Percentiles rank a stretch among this genome's conserved stretches.
These are phyloP conservation scores for Paramecium pentaurelia DNA, from an alignment of 73 alveolate genomes.

Conservation along the genomic window DNA sequence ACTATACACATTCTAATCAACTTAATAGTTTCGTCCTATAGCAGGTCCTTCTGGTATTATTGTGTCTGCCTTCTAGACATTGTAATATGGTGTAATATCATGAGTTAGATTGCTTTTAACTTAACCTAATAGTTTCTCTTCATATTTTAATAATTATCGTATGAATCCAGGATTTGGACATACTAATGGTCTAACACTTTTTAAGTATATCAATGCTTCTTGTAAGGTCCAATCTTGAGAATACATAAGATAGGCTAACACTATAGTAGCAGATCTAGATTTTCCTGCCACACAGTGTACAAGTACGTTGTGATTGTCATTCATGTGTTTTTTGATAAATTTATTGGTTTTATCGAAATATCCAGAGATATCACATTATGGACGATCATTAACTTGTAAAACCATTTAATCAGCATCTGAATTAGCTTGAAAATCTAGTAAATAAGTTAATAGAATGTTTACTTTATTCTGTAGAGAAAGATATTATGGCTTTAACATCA, in stretches of 20 bases:
- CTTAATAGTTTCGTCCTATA: not conserved
- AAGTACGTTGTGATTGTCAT: not conserved
- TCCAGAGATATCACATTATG: not conserved
- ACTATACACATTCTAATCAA: not conserved
- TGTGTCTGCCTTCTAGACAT: conserved; percentile 17
- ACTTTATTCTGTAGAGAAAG: conserved; percentile 19
- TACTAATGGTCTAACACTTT: conserved; percentile 12
- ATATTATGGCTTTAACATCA: conserved; percentile 3
- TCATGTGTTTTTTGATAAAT: not conserved
- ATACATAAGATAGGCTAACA: conserved; percentile 70
- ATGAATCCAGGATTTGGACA: conserved; percentile 44
- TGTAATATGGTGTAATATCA: conserved; percentile 10
- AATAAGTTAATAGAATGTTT: not conserved
- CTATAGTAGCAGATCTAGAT: conserved; percentile 76
- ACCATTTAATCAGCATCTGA: not conserved
- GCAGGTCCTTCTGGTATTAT: conserved; percentile 23
- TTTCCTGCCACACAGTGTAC: conserved; percentile 83
- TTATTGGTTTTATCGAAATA: conserved; percentile 1
- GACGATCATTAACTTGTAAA: conserved; percentile 10
- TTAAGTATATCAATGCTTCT: not conserved
- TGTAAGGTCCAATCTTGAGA: conserved; percentile 19
- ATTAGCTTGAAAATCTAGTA: not conserved
- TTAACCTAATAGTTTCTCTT: not conserved
- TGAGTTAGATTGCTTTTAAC: not conserved
- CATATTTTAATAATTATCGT: conserved; percentile 3